Evolutionary conservation across 805 yeast species (phyloP), one percentile per base, ranked within the genome.

Genomic region (Kodamaea jinghongensis): DNA sequence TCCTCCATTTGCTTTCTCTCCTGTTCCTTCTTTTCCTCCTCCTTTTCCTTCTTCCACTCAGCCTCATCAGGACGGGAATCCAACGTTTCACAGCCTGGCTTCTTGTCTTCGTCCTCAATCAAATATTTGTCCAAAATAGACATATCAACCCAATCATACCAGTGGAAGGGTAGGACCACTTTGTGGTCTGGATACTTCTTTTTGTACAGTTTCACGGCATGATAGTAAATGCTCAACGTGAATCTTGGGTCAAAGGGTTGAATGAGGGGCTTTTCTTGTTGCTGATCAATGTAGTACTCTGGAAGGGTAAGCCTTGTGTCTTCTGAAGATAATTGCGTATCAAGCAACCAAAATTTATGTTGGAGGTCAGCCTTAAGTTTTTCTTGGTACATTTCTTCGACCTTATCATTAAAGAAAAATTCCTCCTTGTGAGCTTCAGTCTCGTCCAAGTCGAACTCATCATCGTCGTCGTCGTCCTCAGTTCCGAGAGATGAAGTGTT

Each of bases 71-170:
- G 23, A 20, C 23, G 23, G 8, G 40, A 34, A 17, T 38, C 36
- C 20, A 52, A 31, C 9, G 17, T 11, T 6, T 38, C 46, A 36
- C 61, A 56, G 7, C 45, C 34, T 9, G 49, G 37, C 16, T 43
- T 42, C 15, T 46, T 44, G 9, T 32, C 37, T 3, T 34, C 34
- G 3, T 38, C 28, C 3, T 41, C 41, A 14, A 44, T 26, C 28
- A 47, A 29, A 17, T 36, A 44, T 31, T 39, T 60, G 34, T 65
- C 58, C 44, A 73, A 55, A 16, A 61, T 58, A 6, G 69, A 63
- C 58, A 75, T 59, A 42, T 76, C 79, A 3, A 67, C 65, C 73
- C 80, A 76, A 51, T 77, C 82, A 41, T 63, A 65, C 82, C 81
- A 77, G 47, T 75, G 76, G 56, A 77, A 76, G 0, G 77, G 46